A percentile compares a stretch with the other conserved stretches of the same genome.
These are phyloP conservation scores for Francoa sonchifolia DNA, from an alignment of 441 rosid species.

Conservation along the genomic window DNA sequence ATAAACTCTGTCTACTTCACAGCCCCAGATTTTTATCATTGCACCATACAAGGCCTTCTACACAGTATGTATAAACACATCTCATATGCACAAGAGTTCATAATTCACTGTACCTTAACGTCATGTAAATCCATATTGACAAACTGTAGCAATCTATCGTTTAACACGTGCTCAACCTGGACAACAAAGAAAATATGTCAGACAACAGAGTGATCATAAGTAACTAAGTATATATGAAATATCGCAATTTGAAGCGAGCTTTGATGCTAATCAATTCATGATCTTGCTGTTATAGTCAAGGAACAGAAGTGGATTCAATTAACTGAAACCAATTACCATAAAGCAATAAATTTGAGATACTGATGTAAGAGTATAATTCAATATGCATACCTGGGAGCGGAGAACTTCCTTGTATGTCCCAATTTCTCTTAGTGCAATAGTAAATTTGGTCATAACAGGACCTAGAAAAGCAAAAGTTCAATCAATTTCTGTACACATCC, in stretches of 20 bases:
- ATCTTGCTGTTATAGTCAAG: neutral
- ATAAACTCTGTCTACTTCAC: too few species aligned
- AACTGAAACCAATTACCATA: neutral
- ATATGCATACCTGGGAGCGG: slow-evolving; percentile 15
- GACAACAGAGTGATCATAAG: too few species aligned
- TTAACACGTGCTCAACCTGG: slow-evolving; percentile 95
- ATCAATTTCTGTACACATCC: too few species aligned
- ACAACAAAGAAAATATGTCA: slow-evolving; percentile 14
- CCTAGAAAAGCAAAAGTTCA: slow-evolving; percentile 6
- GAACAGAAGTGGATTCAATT: neutral
- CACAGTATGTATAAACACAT: too few species aligned
- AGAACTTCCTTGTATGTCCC: slow-evolving; percentile 22
- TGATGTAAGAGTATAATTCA: too few species aligned
- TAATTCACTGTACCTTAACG: slow-evolving; percentile 63
- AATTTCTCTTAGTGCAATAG: slow-evolving; percentile 21
- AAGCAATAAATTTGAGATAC: too few species aligned
- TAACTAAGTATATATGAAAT: too few species aligned
- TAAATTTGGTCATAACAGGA: slow-evolving; percentile 21
- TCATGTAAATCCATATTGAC: slow-evolving; percentile 81
- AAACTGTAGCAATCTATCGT: slow-evolving; percentile 87
- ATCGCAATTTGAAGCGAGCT: too few species aligned
- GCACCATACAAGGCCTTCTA: too few species aligned
- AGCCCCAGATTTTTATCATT: too few species aligned
- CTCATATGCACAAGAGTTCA: slow-evolving; percentile 8
- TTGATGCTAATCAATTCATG: too few species aligned